Evolutionary conservation across 1,284 basidiomycete genomes (phyloP), one percentile per base, ranked within the genome.

Genomic region (Melampsora americana): DNA sequence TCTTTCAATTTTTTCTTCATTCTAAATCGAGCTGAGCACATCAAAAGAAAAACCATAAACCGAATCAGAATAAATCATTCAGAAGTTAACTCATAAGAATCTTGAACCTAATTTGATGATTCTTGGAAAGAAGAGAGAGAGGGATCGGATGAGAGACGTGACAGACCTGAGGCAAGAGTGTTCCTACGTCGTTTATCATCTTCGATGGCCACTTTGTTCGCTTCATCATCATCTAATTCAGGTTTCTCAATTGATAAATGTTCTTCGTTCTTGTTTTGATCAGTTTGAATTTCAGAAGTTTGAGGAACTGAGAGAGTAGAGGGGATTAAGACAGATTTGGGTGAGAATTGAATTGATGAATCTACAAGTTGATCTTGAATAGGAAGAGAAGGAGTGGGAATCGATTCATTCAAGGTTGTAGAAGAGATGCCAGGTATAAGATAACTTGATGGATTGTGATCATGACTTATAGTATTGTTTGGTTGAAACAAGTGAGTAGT

Each of bases 1-100:
- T 76, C 73, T 76, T 69, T 76, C 73, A 76, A 68, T 44, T 76
- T 76, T 44, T 76, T 76, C 60, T 76, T 76, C 66, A 76, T 76
- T 59, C 73, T 76, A 48, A 76, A 76, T 28, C 73, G 59, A 30
- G 73, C 73, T 76, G 1, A n/a, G 16, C n/a, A 42, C n/a, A 11
- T 50, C 11, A 50, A n/a, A 11, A 11, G 12, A 67, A 3, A 5
- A 50, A 5, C 44, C 35, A 12, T n/a, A 12, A n/a, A 50, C 48
- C 48, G 14, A 12, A 14, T 12, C n/a, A 14, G 48, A 12, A n/a
- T 12, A 12, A 12, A n/a, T 50, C n/a, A n/a, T n/a, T 12, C 12
- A n/a, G 48, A 14, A 50, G 48, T n/a, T n/a, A n/a, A 50, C 12
- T 12, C 14, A 50, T 50, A 12, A 18, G 26, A 18, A 61, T 14